Conservation (phyloP, 768 basidiomycete species). For the Rossbeevera mucosa region DNA sequence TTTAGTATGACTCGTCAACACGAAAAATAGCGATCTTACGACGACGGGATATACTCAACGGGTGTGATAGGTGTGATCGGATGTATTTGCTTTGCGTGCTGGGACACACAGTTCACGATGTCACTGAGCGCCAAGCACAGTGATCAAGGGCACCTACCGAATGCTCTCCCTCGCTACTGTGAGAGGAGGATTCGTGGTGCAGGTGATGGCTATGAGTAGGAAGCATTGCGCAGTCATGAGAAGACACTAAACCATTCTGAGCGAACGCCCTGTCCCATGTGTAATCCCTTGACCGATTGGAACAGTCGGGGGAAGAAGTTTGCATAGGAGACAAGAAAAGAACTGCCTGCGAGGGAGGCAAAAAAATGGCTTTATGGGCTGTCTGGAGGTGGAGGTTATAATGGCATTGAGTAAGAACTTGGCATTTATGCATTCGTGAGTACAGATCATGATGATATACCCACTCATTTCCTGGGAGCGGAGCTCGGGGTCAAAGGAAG, state of each 20-base stretch:
- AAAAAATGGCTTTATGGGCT: conserved; percentile 18
- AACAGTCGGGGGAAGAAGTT: conserved; percentile 24
- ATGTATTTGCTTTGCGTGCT: conserved; percentile 29
- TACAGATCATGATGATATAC: conserved; percentile 34
- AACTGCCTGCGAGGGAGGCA: conserved; percentile 21
- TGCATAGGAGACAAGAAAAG: conserved; percentile 28
- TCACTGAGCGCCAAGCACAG: conserved; percentile 10
- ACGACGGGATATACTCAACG: conserved; percentile 32
- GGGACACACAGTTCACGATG: conserved; percentile 7
- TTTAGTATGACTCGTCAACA: conserved; percentile 11
- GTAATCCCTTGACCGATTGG: conserved; percentile 29
- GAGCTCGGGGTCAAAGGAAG: conserved; percentile 38
- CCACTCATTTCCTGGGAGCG: conserved; percentile 38
- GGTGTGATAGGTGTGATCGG: conserved; percentile 36
- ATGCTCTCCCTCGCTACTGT: conserved; percentile 26
- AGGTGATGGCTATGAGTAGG: conserved; percentile 30
- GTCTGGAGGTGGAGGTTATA: conserved; percentile 27
- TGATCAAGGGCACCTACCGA: conserved; percentile 20
- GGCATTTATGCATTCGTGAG: conserved; percentile 36
- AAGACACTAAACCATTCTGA: conserved; percentile 37
- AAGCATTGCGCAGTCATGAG: conserved; percentile 32
- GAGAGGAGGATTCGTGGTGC: conserved; percentile 19
- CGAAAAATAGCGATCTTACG: conserved; percentile 22
- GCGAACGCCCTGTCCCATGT: conserved; percentile 34
- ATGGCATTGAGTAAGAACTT: conserved; percentile 31